Evolutionary conservation across 768 basidiomycete genomes (phyloP).

Genomic region (Gelatoporia subvermispora): DNA sequence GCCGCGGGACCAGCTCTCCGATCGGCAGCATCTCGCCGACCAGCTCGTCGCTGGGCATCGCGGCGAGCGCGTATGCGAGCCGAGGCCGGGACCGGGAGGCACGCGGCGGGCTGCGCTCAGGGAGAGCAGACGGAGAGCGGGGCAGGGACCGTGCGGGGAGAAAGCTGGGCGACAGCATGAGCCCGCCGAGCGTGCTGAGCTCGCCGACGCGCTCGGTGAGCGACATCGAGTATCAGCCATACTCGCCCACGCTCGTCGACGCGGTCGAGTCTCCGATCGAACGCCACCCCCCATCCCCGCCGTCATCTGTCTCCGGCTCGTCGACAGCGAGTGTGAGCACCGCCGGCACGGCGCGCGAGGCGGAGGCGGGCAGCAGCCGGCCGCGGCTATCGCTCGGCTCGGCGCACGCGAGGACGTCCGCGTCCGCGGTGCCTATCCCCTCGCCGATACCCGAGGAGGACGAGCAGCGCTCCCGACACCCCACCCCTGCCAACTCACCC

Average conservation of each 20-base stretch:
- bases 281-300: conserved; percentile 12
- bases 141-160: conserved; percentile 40
- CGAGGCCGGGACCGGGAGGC: conserved; percentile 10
- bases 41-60: conserved; percentile 23
- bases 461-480: conserved; percentile 37
- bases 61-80: conserved; percentile 9
- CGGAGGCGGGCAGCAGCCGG: neutral
- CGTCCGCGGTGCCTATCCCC: conserved; percentile 13
- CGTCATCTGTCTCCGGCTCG: conserved; percentile 21
- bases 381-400: conserved; percentile 1
- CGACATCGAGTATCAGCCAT: conserved; percentile 11
- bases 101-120: conserved; percentile 6
- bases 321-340: conserved; percentile 24
- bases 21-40: conserved; percentile 32
- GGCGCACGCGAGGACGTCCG: neutral
- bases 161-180: conserved; percentile 34
- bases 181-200: conserved; percentile 30
- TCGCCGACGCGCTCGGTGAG: conserved; percentile 16
- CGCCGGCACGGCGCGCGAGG: conserved; percentile 4
- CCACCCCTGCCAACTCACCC: conserved; percentile 65
- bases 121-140: conserved; percentile 25
- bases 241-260: conserved; percentile 13
- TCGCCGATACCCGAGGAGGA: conserved; percentile 32
- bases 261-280: conserved; percentile 7
- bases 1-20: conserved; percentile 28